phyloP scores from a whole-genome alignment of 2,329 filamentous ascomycete species.

The Colletotrichum cereale region DNA sequence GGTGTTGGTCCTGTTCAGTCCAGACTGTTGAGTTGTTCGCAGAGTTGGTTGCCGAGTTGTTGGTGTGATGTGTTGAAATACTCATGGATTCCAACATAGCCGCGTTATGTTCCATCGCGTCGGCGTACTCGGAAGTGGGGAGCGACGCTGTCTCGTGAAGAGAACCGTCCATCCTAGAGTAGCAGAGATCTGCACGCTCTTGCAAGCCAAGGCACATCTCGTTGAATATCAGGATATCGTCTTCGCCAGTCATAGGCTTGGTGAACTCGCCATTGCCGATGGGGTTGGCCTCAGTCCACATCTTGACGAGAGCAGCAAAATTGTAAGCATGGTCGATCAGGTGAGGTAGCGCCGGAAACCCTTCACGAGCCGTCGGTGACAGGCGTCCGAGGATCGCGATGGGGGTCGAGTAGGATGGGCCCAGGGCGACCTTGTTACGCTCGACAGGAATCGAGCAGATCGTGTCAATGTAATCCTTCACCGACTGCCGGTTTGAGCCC shows the following conservation, averaged over 20 bases:
- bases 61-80: slow-evolving; percentile 51
- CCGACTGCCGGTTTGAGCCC: slow-evolving; percentile 78
- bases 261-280: slow-evolving; percentile 43
- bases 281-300: slow-evolving; percentile 76
- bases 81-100: slow-evolving; percentile 54
- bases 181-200: slow-evolving; percentile 63
- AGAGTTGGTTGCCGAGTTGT: slow-evolving; percentile 35
- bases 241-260: slow-evolving; percentile 48
- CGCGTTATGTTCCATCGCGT: slow-evolving; percentile 60
- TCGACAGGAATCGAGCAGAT: slow-evolving; percentile 87
- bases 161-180: slow-evolving; percentile 61
- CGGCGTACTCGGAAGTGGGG: slow-evolving; percentile 55
- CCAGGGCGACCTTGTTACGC: slow-evolving; percentile 69
- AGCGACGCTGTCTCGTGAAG: slow-evolving; percentile 54
- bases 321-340: slow-evolving; percentile 90
- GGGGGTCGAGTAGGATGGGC: slow-evolving; percentile 85
- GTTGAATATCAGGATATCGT: slow-evolving; percentile 67
- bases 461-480: slow-evolving; percentile 88
- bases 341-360: slow-evolving; percentile 92
- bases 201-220: slow-evolving; percentile 64
- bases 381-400: slow-evolving; percentile 89
- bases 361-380: slow-evolving; percentile 84
- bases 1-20: slow-evolving; percentile 46
- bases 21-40: slow-evolving; percentile 45
- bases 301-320: slow-evolving; percentile 84